Conservation (phyloP, 331 rosid genomes). For the Prunus yedoensis region DNA sequence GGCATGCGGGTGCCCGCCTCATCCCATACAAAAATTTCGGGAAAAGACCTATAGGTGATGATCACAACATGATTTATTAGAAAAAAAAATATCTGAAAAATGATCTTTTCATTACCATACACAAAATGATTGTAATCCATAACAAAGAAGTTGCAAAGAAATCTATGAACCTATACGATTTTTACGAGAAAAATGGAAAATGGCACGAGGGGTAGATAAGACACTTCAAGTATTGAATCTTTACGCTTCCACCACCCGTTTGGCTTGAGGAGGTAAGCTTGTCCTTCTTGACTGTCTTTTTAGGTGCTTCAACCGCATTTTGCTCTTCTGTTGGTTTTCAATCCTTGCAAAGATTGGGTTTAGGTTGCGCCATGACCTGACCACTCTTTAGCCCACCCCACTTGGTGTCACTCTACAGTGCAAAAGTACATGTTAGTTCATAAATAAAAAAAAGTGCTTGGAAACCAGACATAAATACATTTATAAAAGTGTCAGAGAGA, state of each 20-base stretch:
- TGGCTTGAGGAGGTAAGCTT: slow-evolving; percentile 48
- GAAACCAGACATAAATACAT: background rate
- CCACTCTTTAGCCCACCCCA: slow-evolving; percentile 95
- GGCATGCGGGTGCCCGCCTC: too few species aligned
- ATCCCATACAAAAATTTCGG: too few species aligned
- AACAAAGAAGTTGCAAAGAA: background rate
- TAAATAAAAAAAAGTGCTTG: slow-evolving; percentile 6
- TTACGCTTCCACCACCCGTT: slow-evolving; percentile 64
- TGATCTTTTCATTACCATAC: background rate
- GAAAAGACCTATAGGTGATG: too few species aligned
- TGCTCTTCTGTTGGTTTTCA: slow-evolving; percentile 54
- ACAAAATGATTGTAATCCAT: background rate
- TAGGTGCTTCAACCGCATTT: slow-evolving; percentile 36
- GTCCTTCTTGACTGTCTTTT: slow-evolving; percentile 45
- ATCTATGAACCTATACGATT: background rate
- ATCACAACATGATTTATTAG: background rate
- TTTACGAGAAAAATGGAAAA: background rate
- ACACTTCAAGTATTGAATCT: background rate
- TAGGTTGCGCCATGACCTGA: slow-evolving; percentile 80
- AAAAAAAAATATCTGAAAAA: too few species aligned
- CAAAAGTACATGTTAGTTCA: slow-evolving; percentile 36
- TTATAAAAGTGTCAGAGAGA: slow-evolving; percentile 23
- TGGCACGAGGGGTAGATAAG: background rate
- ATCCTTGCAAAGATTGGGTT: slow-evolving; percentile 83
- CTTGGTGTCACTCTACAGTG: slow-evolving; percentile 61